These are phyloP conservation scores for Pyricularia sp. DNA, from an alignment of 2,329 filamentous ascomycete species.

Conservation along the genomic window DNA sequence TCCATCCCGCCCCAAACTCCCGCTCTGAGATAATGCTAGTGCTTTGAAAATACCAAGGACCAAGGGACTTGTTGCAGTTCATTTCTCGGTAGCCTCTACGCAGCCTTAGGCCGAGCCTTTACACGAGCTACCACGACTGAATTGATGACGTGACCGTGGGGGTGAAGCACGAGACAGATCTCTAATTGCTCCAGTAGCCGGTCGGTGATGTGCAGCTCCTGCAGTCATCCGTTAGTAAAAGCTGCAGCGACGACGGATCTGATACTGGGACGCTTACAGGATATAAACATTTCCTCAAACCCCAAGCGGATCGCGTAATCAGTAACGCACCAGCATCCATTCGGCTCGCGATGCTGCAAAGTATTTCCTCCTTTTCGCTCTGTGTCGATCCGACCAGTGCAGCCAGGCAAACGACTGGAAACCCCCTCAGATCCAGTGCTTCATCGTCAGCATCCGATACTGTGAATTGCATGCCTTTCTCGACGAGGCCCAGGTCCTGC, in stretches of 20 bases:
- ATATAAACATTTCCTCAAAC: conserved; percentile 35
- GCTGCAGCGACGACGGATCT: no score
- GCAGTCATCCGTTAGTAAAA: not conserved
- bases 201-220: conserved; percentile 9
- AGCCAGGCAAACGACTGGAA: conserved; percentile 39
- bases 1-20: not conserved
- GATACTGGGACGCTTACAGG: conserved; percentile 27
- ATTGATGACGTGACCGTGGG: conserved; percentile 39
- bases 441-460: conserved; percentile 17
- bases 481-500: not conserved
- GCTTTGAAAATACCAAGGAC: not conserved
- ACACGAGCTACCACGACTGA: conserved; percentile 30
- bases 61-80: not conserved
- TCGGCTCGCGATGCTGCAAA: conserved; percentile 23
- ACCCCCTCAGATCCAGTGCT: conserved; percentile 18
- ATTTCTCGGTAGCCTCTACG: not conserved
- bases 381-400: conserved; percentile 35
- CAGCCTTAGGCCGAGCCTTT: not conserved
- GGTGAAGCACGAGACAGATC: conserved; percentile 33
- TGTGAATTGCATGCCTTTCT: conserved; percentile 9
- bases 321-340: conserved; percentile 33
- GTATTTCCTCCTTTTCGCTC: conserved; percentile 28
- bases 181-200: conserved; percentile 24
- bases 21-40: not conserved
- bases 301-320: conserved; percentile 34